Evolutionary conservation across 139 green algal species (phyloP).

Genomic region (Tetraselmis striata): DNA sequence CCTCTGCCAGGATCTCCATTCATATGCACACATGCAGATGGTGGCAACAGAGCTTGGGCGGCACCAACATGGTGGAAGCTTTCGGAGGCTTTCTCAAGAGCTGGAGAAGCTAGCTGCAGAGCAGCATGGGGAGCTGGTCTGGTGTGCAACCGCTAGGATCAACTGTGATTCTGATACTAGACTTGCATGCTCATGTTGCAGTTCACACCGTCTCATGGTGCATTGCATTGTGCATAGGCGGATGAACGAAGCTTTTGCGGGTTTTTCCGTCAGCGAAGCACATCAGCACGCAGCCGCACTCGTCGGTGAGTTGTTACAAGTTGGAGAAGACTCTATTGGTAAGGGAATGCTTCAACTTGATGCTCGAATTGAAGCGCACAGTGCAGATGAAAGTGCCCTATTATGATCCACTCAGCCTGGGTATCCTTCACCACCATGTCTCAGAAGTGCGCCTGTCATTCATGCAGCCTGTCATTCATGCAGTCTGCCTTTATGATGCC

Average conservation of each 20-base stretch:
- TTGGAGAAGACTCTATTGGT: background rate
- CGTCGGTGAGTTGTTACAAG: background rate
- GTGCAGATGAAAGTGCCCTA: too few species aligned
- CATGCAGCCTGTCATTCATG: too few species aligned
- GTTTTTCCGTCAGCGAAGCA: background rate
- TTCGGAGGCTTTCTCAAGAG: constrained; percentile 44
- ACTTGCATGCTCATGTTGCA: too few species aligned
- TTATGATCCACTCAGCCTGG: too few species aligned
- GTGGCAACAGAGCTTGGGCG: constrained; percentile 24
- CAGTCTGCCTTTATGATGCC: too few species aligned
- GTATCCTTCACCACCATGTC: too few species aligned
- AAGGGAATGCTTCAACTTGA: too few species aligned
- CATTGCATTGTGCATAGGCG: too few species aligned
- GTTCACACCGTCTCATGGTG: too few species aligned
- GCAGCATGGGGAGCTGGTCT: constrained; percentile 20
- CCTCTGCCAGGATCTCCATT: constrained; percentile 42
- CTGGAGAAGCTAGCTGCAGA: constrained; percentile 37
- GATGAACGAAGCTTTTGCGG: background rate
- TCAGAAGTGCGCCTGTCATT: too few species aligned
- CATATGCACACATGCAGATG: constrained; percentile 62
- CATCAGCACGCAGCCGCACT: background rate
- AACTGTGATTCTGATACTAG: too few species aligned
- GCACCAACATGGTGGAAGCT: constrained; percentile 27
- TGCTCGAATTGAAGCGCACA: too few species aligned
- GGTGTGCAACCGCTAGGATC: background rate